Base-by-base conservation (phyloP, 2,329 filamentous ascomycete genomes). In the Penicillium olsonii region DNA sequence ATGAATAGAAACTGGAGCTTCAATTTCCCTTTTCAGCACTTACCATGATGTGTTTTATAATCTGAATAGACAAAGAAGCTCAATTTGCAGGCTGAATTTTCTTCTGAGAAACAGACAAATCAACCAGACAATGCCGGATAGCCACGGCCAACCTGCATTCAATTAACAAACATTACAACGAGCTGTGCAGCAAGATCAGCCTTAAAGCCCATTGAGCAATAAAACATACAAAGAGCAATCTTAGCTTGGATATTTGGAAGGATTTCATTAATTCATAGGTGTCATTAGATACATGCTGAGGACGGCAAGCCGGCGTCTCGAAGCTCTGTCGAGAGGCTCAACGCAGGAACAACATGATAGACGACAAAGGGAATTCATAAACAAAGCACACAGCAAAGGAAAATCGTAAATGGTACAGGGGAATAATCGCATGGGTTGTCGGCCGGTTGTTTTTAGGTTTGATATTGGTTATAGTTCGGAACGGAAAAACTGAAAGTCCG, bases 391-490 rank as follows among this genome's bases (percentile, higher is more conserved):
- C 9, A 34, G 7, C 34, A 53, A 56, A 58, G 42, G 52, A 52
- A 59, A 61, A 53, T 62, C 53, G 54, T 56, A 56, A 62, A 52
- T n/a, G 65, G 66, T 68, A 68, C 66, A 70, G 67, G 66, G 67
- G 60, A 68, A 68, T 68, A 61, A 57, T 57, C 53, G 45, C 52
- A 51, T 46, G 42, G 43, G 47, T 31, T 38, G 48, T 51, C 53
- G 45, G 57, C 42, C 39, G 40, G 43, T 48, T 46, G 52, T 60
- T 50, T 56, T 48, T 35, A 45, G 51, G 42, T 48, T 40, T 37
- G 41, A 31, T 40, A 31, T 24, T 37, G 11, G 27, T 44, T 33
- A 46, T 49, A 49, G 12, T 49, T 39, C 41, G 27, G 18, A 8
- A 1, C 19, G 22, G 14, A 37, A 31, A 18, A 33, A 14, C 29